A percentile compares a stretch with the other conserved stretches of the same genome.
Conservation (phyloP, 371 early-diverging fungal species). For the Mucor ambiguus region DNA sequence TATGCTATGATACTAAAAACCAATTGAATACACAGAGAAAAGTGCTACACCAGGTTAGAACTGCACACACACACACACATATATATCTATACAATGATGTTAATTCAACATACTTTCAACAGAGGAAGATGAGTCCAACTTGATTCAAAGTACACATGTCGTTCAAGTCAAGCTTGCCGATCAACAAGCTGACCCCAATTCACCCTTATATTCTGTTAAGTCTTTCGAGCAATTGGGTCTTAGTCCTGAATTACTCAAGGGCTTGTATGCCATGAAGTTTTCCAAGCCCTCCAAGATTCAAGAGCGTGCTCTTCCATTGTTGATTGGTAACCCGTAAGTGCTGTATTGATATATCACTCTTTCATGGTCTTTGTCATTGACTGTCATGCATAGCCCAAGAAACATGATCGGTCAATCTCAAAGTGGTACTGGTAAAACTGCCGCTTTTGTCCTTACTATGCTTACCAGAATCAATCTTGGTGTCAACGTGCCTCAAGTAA, state of each 20-base stretch:
- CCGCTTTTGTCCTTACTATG: conserved; percentile 94
- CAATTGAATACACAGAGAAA: background rate
- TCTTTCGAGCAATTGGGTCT: conserved; percentile 79
- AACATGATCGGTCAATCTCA: conserved; percentile 57
- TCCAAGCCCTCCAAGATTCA: conserved; percentile 95
- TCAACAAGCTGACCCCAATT: conserved; percentile 76
- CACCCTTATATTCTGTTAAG: conserved; percentile 78
- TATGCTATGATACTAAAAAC: background rate
- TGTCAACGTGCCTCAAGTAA: conserved; percentile 55
- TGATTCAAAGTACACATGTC: conserved; percentile 64
- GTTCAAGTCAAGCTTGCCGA: conserved; percentile 85
- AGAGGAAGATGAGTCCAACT: conserved; percentile 17
- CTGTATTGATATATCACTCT: background rate
- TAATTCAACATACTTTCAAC: background rate
- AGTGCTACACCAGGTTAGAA: background rate
- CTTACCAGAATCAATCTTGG: conserved; percentile 70
- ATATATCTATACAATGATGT: too few species aligned
- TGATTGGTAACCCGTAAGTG: conserved; percentile 73
- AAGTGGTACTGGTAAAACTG: conserved; percentile 85
- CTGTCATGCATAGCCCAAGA: conserved; percentile 29
- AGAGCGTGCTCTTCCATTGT: conserved; percentile 91
- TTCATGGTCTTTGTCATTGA: background rate
- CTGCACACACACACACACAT: background rate
- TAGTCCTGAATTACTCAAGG: conserved; percentile 82
- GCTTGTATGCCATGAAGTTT: conserved; percentile 93